phyloP scores from a whole-genome alignment of 495 filamentous ascomycete species.

The Elasticomyces elasticus region DNA sequence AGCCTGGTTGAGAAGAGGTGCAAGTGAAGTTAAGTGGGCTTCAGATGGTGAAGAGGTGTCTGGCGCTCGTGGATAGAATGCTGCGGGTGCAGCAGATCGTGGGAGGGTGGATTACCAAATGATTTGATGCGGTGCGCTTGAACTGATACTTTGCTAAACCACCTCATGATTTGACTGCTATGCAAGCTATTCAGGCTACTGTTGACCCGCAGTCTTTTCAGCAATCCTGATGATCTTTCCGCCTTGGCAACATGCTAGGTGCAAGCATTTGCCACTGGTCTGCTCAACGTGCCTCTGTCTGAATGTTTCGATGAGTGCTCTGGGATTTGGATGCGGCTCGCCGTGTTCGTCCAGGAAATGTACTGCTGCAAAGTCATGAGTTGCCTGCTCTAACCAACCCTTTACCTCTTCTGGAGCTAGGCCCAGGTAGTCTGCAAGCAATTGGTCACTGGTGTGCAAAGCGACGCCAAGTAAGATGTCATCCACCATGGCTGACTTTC shows the following conservation, averaged over 20 bases:
- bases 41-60: neutral
- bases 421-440: neutral
- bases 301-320: neutral
- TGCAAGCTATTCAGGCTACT: too few species aligned
- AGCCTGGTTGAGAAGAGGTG: conserved; percentile 69
- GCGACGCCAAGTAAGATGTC: neutral
- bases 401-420: neutral
- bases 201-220: too few species aligned
- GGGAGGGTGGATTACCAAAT: too few species aligned
- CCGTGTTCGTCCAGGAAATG: neutral
- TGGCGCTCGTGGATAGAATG: neutral
- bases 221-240: too few species aligned
- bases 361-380: neutral
- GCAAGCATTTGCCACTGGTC: too few species aligned
- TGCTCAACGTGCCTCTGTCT: neutral
- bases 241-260: too few species aligned
- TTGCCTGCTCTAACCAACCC: neutral
- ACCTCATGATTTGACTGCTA: too few species aligned
- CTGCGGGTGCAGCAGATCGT: too few species aligned
- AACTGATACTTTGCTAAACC: too few species aligned
- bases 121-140: neutral
- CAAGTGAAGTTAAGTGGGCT: conserved; percentile 39
- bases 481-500: neutral
- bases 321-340: neutral
- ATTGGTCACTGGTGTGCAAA: neutral